These are phyloP conservation scores for Scopulariopsis brevicaulis DNA, from an alignment of 2,329 filamentous ascomycete species.

Conservation along the genomic window DNA sequence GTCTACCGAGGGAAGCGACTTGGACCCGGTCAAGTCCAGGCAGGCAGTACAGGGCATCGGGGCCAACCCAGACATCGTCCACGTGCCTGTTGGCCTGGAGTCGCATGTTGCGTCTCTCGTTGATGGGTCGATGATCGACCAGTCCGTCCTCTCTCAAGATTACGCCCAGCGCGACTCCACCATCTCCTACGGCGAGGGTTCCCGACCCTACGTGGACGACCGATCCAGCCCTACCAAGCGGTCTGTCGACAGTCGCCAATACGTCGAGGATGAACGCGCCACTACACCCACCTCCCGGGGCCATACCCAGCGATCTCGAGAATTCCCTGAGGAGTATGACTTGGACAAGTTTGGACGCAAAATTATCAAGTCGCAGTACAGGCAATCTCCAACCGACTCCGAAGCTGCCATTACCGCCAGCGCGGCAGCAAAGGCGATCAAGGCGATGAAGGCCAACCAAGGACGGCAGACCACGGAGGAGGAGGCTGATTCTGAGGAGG, in stretches of 20 bases:
- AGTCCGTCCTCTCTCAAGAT: slow-evolving; percentile 57
- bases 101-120: slow-evolving; percentile 82
- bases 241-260: slow-evolving; percentile 25
- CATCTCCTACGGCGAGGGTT: slow-evolving; percentile 20
- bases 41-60: slow-evolving; percentile 61
- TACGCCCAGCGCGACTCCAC: slow-evolving; percentile 28
- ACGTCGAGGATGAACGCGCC: slow-evolving; percentile 24
- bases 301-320: slow-evolving; percentile 24
- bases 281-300: slow-evolving; percentile 25
- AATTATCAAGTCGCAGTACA: slow-evolving; percentile 30
- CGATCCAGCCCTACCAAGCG: slow-evolving; percentile 29
- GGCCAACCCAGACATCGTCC: slow-evolving; percentile 66
- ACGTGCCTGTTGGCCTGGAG: slow-evolving; percentile 63
- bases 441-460: slow-evolving; percentile 37
- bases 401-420: slow-evolving; percentile 46
- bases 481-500: slow-evolving; percentile 21
- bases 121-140: slow-evolving; percentile 59
- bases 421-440: slow-evolving; percentile 40
- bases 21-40: slow-evolving; percentile 48
- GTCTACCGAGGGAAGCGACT: slow-evolving; percentile 41
- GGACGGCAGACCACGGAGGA: slow-evolving; percentile 24
- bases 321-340: slow-evolving; percentile 42
- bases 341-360: slow-evolving; percentile 47
- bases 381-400: slow-evolving; percentile 41
- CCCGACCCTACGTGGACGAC: slow-evolving; percentile 15